Percentiles rank a stretch among this genome's conserved stretches.
Evolutionary conservation across 805 yeast species (phyloP).

Genomic region (Ogataea corticis): DNA sequence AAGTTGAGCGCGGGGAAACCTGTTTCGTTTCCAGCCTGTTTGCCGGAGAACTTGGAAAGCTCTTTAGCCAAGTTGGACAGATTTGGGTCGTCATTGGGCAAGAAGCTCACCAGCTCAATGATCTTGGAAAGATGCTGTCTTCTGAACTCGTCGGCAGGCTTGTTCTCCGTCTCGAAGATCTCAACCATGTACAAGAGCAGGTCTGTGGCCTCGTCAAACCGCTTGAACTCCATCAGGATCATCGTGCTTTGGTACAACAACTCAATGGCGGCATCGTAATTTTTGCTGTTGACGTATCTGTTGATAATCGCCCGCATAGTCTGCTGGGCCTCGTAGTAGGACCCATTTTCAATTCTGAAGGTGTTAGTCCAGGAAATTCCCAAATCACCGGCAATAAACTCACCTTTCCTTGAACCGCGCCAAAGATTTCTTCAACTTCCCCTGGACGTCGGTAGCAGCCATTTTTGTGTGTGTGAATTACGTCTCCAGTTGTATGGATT

Average conservation of each 20-base stretch:
- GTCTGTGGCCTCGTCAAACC: conserved; percentile 82
- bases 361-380: background rate
- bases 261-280: conserved; percentile 71
- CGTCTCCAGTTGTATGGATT: background rate
- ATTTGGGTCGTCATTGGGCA: conserved; percentile 57
- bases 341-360: conserved; percentile 63
- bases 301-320: conserved; percentile 88
- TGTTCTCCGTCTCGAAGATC: conserved; percentile 53
- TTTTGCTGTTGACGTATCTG: conserved; percentile 70
- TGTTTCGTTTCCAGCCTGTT: conserved; percentile 47
- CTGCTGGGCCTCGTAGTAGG: conserved; percentile 95
- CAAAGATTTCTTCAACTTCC: conserved; percentile 57
- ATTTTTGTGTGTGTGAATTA: conserved; percentile 10
- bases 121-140: conserved; percentile 36
- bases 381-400: conserved; percentile 2
- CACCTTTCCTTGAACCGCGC: conserved; percentile 57
- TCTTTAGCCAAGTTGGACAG: conserved; percentile 67
- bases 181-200: conserved; percentile 71
- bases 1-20: conserved; percentile 81
- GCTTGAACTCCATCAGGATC: conserved; percentile 64
- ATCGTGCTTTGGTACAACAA: conserved; percentile 70
- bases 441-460: conserved; percentile 23
- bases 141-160: conserved; percentile 31
- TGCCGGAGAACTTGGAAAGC: conserved; percentile 64
- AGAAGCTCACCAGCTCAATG: conserved; percentile 40